Evolutionary conservation across 116 monocot species (phyloP).

Genomic region (Dioscorea cayenensis): DNA sequence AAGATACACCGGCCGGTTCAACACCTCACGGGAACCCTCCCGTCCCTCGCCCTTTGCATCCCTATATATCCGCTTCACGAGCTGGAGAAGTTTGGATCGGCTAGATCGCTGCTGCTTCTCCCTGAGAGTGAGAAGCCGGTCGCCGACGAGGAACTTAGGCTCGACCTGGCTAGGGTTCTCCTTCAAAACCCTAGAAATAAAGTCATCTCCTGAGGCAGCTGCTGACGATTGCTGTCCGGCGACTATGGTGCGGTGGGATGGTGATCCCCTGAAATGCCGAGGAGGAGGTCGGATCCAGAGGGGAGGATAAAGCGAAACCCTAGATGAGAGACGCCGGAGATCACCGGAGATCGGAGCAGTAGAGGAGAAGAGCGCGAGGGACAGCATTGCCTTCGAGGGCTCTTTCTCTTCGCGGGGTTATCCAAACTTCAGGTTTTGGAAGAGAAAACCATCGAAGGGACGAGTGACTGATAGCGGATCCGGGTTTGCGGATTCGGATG

Average conservation of each 20-base stretch:
- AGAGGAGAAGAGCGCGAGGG: no score
- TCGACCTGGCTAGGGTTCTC: slow-evolving; percentile 81
- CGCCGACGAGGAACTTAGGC: slow-evolving; percentile 61
- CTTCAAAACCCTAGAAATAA: slow-evolving; percentile 45
- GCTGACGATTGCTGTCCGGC: neutral
- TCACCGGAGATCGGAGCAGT: no score
- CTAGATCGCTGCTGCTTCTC: slow-evolving; percentile 37
- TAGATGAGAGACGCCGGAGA: no score
- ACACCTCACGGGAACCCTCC: neutral
- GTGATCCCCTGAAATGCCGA: neutral
- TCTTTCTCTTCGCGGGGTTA: no score
- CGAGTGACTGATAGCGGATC: no score
- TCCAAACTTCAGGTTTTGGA: no score
- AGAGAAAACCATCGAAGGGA: no score
- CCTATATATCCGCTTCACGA: slow-evolving; percentile 16
- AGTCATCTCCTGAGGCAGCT: slow-evolving; percentile 30
- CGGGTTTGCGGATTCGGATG: no score
- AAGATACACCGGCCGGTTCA: slow-evolving; percentile 44
- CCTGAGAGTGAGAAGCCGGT: slow-evolving; percentile 46
- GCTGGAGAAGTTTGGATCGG: slow-evolving; percentile 5
- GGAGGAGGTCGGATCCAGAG: neutral
- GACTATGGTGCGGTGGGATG: neutral
- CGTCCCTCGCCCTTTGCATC: neutral
- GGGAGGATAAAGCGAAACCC: no score
- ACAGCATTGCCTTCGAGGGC: no score